Percentiles rank a stretch among this genome's conserved stretches.
Conservation (phyloP, 2,329 filamentous ascomycete species). For the Dactylonectria estremocensis region DNA sequence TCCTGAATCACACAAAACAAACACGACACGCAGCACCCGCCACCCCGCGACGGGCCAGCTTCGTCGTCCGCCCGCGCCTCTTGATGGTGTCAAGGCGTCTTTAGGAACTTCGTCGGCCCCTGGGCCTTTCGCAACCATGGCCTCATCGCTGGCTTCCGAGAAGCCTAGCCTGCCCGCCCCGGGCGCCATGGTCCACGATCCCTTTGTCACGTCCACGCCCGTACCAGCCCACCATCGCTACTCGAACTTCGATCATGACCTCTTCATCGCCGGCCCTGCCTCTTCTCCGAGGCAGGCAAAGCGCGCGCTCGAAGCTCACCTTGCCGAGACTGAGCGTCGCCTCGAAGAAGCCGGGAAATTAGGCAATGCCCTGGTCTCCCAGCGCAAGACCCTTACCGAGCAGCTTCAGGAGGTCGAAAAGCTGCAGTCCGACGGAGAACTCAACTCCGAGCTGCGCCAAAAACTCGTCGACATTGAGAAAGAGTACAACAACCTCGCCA, state of each 20-base stretch:
- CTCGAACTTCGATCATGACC: conserved; percentile 85
- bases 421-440: conserved; percentile 81
- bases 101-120: conserved; percentile 45
- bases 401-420: conserved; percentile 88
- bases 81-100: conserved; percentile 48
- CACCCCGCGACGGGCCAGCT: conserved; percentile 46
- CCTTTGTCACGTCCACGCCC: conserved; percentile 68
- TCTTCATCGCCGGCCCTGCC: conserved; percentile 82
- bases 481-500: conserved; percentile 94
- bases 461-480: conserved; percentile 90
- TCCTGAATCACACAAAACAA: conserved; percentile 39
- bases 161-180: conserved; percentile 59
- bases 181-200: conserved; percentile 63
- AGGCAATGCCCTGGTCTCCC: conserved; percentile 88
- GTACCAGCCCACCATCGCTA: conserved; percentile 75
- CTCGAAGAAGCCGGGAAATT: conserved; percentile 93
- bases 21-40: conserved; percentile 28
- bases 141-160: conserved; percentile 60
- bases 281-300: conserved; percentile 90
- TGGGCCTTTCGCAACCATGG: conserved; percentile 56
- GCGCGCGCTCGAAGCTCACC: conserved; percentile 89
- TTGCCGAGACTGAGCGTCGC: conserved; percentile 91
- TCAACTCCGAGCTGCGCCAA: conserved; percentile 85
- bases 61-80: conserved; percentile 45
- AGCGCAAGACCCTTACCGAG: conserved; percentile 86